A percentile compares a stretch with the other conserved stretches of the same genome.
These are phyloP conservation scores for Penicillium lagena DNA, from an alignment of 495 filamentous ascomycete genomes.

Conservation along the genomic window DNA sequence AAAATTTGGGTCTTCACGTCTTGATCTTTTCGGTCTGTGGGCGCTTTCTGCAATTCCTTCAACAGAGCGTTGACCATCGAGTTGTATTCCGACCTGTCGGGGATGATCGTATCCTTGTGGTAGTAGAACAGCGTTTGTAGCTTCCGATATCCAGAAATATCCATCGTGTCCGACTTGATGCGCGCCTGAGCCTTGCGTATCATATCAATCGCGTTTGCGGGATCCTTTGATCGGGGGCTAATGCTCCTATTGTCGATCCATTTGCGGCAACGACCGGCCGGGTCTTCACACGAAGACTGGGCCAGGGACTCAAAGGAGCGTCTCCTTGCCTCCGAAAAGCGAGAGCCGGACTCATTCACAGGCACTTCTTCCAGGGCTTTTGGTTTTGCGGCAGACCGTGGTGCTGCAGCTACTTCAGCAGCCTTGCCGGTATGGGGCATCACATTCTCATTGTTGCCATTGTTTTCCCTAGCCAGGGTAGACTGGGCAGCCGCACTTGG, in stretches of 20 bases:
- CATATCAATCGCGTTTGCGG: slow-evolving; percentile 45
- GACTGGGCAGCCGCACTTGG: no score
- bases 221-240: slow-evolving; percentile 38
- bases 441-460: slow-evolving; percentile 23
- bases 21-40: slow-evolving; percentile 21
- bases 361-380: slow-evolving; percentile 12
- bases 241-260: slow-evolving; percentile 26
- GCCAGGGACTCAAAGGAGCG: background rate
- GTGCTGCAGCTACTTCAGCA: slow-evolving; percentile 9
- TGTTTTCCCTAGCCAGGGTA: background rate
- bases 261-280: slow-evolving; percentile 16
- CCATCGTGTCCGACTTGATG: slow-evolving; percentile 63
- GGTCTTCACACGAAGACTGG: slow-evolving; percentile 6
- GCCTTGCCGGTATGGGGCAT: slow-evolving; percentile 7
- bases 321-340: background rate
- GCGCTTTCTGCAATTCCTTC: slow-evolving; percentile 62
- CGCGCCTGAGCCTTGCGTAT: slow-evolving; percentile 72
- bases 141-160: slow-evolving; percentile 84
- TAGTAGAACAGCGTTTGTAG: slow-evolving; percentile 74
- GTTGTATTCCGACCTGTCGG: slow-evolving; percentile 54
- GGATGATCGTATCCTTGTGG: slow-evolving; percentile 49
- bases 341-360: slow-evolving; percentile 20
- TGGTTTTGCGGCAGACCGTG: slow-evolving; percentile 5
- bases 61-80: slow-evolving; percentile 68
- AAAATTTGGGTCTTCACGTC: slow-evolving; percentile 83